These are phyloP conservation scores for Cardamine resedifolia DNA, from an alignment of 345 rosid species.

Conservation along the genomic window DNA sequence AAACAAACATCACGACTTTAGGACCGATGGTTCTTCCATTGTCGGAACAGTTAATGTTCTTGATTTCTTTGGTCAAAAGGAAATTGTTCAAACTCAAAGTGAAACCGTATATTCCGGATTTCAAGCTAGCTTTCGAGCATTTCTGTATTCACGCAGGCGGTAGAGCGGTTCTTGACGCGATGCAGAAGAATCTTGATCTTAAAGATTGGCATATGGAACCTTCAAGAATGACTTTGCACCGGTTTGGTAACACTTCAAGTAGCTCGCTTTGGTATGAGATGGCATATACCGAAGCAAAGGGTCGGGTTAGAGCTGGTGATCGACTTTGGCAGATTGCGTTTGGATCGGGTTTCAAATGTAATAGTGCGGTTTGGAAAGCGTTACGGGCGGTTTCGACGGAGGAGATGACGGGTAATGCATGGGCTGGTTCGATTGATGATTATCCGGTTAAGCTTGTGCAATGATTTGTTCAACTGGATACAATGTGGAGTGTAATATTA, in stretches of 20 bases:
- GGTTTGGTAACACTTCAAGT: conserved; percentile 91
- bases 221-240: conserved; percentile 82
- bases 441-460: conserved; percentile 60
- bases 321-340: conserved; percentile 96
- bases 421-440: conserved; percentile 60
- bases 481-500: background rate
- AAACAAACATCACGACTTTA: conserved; percentile 81
- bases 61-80: conserved; percentile 51
- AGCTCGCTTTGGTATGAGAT: conserved; percentile 93
- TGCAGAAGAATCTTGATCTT: conserved; percentile 72
- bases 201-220: conserved; percentile 94
- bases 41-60: conserved; percentile 66
- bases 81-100: conserved; percentile 58
- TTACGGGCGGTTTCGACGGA: conserved; percentile 44
- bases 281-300: conserved; percentile 90
- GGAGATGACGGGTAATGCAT: conserved; percentile 58
- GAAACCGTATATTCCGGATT: conserved; percentile 82
- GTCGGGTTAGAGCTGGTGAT: conserved; percentile 65
- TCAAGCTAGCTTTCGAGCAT: conserved; percentile 89
- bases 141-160: conserved; percentile 88
- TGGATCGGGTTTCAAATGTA: conserved; percentile 95
- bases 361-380: conserved; percentile 92
- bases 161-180: conserved; percentile 77
- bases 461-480: conserved; percentile 19
- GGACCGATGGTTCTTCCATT: conserved; percentile 83